Evolutionary conservation across 2,329 filamentous ascomycete species (phyloP), one percentile per base, ranked within the genome.

Genomic region (Cladophialophora chaetospira): DNA sequence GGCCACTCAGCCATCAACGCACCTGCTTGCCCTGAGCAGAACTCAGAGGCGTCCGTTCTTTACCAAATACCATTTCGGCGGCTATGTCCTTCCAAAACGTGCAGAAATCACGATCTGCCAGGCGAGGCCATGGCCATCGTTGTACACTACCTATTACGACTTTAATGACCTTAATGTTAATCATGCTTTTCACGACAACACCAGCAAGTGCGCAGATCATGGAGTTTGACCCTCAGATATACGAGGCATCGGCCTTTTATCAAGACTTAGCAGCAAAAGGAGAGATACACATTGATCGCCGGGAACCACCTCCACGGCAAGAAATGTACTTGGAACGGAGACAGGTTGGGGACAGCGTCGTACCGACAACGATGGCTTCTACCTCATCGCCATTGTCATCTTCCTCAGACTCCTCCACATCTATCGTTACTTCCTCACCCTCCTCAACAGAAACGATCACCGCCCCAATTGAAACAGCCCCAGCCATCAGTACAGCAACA

Each of bases 51-150:
- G 50, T 53, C 50, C 50, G 40, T 36, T 53, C 50, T 35, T 45
- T 53, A 44, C 28, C 35, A 29, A 36, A 44, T 28, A 29, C 3
- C 11, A 23, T 10, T n/a, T 15, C 15, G 5, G 26, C 36, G 6
- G 28, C 31, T 44, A 53, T 58, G 55, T 19, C 44, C 17, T 25
- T 28, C 15, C 17, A 26, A 15, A 49, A 31, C 17, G 19, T 40
- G 38, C 52, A 47, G 67, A 66, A 38, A 65, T 66, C 69, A 70
- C 73, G 55, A 44, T 55, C 47, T 26, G 60, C 51, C 31, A 43
- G n/a, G n/a, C n/a, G n/a, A n/a, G n/a, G n/a, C n/a, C n/a, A n/a
- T n/a, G n/a, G 55, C 44, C 43, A 55, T 58, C 23, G 48, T 40
- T 19, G 44, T 17, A 35, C 23, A 44, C 23, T 15, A 15, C 42